Conservation (phyloP, 2,329 filamentous ascomycete genomes). For the Diplodia sapinea region DNA sequence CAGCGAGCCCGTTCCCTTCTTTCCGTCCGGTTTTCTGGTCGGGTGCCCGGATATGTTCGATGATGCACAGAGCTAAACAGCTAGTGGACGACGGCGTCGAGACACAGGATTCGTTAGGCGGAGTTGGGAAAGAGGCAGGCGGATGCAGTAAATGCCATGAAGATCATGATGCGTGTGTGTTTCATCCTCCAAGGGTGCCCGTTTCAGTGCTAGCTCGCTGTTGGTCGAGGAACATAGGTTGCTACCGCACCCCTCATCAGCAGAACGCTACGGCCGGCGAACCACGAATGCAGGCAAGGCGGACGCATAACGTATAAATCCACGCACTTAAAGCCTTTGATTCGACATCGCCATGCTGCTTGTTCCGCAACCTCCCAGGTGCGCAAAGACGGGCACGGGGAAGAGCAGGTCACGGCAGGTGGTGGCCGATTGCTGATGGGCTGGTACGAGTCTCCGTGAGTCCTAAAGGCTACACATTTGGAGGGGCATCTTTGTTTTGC, state of each 20-base stretch:
- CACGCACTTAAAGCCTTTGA: constrained; percentile 9
- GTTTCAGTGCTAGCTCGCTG: constrained; percentile 4
- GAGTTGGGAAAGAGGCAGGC: neutral
- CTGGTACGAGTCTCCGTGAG: neutral
- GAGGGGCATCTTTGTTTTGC: neutral
- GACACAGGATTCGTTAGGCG: neutral
- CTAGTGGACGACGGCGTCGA: neutral
- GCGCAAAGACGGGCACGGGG: neutral
- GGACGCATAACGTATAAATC: constrained; percentile 6
- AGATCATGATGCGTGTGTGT: constrained; percentile 24
- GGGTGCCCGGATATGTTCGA: constrained; percentile 4
- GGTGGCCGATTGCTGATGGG: neutral
- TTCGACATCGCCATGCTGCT: neutral
- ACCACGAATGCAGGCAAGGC: neutral
- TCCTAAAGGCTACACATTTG: neutral
- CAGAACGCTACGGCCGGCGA: neutral
- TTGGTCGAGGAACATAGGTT: neutral
- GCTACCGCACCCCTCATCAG: neutral
- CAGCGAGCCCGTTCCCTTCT: neutral
- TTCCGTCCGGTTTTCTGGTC: neutral
- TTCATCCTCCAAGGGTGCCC: constrained; percentile 19
- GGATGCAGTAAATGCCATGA: constrained; percentile 17
- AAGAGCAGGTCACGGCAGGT: neutral
- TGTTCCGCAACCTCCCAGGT: neutral
- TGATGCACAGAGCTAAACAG: constrained; percentile 1